Base-by-base conservation (phyloP, 768 basidiomycete genomes). In the Podaxis sp. region DNA sequence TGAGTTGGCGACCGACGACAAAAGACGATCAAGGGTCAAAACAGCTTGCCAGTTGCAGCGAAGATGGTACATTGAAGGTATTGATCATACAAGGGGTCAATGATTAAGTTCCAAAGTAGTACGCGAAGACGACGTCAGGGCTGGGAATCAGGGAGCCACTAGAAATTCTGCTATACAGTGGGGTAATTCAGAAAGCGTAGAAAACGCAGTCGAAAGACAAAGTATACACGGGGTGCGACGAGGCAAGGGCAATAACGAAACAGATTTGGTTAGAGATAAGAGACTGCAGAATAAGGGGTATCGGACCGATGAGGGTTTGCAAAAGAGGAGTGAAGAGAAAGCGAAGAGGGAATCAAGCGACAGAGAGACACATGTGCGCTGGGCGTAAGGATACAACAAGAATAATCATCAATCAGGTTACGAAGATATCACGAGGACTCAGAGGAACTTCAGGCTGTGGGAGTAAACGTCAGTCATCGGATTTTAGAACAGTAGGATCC, bases 1-100 rank as follows among this genome's bases (percentile, higher is more conserved):
- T 97, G 59, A 80, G 86, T n/a, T 98, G 93, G 93, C 82, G 89
- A 40, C 86, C 88, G 33, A 27, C 22, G 36, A 72, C 72, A 13
- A 67, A 64, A 6, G 66, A 71, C 33, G 69, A 58, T 12, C 67
- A 50, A 15, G 33, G 8, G n/a, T 63, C 68, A 49, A 76, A 74
- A 61, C 80, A 85, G 63, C 81, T 98, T 57, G 96, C 93, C 37
- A 93, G 88, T 63, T 93, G 93, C 69, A 92, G 93, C 74, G 94
- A 96, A 78, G 96, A 98, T 81, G 88, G 92, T 79, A 91, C 90
- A 80, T 79, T 96, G 75, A 90, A 87, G 74, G 81, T 96, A 77
- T 77, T 87, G 74, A 79, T 79, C 70, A 78, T 93, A 77, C 84
- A 81, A 67, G 71, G 8, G 8, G 63, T 78, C 69, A 73, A 75